Evolutionary conservation across 768 basidiomycete species (phyloP), one percentile per base, ranked within the genome.

Genomic region (Pisolithus albus): DNA sequence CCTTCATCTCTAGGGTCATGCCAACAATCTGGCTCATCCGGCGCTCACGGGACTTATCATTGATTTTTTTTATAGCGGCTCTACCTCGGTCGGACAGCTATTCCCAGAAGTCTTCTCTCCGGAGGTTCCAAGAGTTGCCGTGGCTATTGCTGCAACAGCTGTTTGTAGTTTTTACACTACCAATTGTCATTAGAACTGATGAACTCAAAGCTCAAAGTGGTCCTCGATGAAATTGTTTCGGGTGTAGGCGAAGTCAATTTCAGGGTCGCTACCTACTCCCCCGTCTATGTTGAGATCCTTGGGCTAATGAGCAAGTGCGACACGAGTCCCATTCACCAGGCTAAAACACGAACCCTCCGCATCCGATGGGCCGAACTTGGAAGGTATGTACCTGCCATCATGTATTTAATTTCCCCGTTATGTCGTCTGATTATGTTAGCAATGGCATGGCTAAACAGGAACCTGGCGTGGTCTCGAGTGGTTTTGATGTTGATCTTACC

Each of bases 171-270:
- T 15, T 37, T 41, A 21, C 23, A 13, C 34, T n/a, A 13, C 13
- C 24, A 10, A 39, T 23, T 47, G 9, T 7, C n/a, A 16, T 39
- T 16, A 4, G n/a, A 19, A 7, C 21, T 36, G 21, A 21, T 7
- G 11, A 28, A 18, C 10, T 7, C 1, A 19, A 26, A 56, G 49
- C 47, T 53, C 23, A 53, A 56, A n/a, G n/a, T 51, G 11, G 46
- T 18, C 0, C 21, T 50, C 0, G 34, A 53, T 5, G 34, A 56
- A 11, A 7, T 56, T 7, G 46, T 30, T 5, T 37, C 23, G 0
- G 39, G 51, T 4, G 43, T 41, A 13, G 54, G 49, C 30, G 52
- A 57, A 1, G 56, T 54, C 8, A 5, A 19, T 6, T 57, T 57
- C 38, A 57, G 54, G 40, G 15, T 15, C 3, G 19, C 49, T 8